Conservation (phyloP, 257 asterid genomes). For the Ballota nigra region DNA sequence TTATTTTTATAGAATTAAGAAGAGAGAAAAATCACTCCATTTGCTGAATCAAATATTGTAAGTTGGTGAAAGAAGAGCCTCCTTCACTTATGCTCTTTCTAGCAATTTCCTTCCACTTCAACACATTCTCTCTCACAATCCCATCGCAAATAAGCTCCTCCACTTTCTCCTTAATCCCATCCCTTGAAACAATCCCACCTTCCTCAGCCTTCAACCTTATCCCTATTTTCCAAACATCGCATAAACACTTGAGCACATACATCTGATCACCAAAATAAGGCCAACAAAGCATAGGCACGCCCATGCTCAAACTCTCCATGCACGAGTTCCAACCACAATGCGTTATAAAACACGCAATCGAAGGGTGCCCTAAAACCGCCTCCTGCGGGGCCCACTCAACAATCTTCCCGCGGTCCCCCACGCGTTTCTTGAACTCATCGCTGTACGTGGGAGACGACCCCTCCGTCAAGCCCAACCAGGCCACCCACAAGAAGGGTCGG, state of each 20-base stretch:
- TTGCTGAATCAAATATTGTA: constrained; percentile 12
- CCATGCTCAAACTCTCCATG: constrained; percentile 56
- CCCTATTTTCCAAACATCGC: constrained; percentile 55
- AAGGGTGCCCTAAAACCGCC: constrained; percentile 45
- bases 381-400: constrained; percentile 82
- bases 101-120: constrained; percentile 36
- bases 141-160: constrained; percentile 34
- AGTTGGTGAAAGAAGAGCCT: constrained; percentile 35
- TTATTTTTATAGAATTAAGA: not conserved
- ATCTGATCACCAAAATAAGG: constrained; percentile 66
- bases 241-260: constrained; percentile 38
- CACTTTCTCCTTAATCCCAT: constrained; percentile 40
- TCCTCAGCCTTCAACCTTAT: constrained; percentile 28
- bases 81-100: constrained; percentile 35
- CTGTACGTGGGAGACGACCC: constrained; percentile 13
- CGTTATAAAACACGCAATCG: constrained; percentile 49
- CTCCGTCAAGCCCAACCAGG: constrained; percentile 37
- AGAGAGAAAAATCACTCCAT: not conserved
- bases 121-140: constrained; percentile 34
- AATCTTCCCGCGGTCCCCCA: constrained; percentile 37
- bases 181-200: constrained; percentile 39
- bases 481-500: constrained; percentile 60
- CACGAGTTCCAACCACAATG: constrained; percentile 72
- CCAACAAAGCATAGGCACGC: constrained; percentile 66
- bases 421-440: constrained; percentile 25